Base-by-base conservation (phyloP, 768 basidiomycete species). In the Lactarius pseudohatsudake region DNA sequence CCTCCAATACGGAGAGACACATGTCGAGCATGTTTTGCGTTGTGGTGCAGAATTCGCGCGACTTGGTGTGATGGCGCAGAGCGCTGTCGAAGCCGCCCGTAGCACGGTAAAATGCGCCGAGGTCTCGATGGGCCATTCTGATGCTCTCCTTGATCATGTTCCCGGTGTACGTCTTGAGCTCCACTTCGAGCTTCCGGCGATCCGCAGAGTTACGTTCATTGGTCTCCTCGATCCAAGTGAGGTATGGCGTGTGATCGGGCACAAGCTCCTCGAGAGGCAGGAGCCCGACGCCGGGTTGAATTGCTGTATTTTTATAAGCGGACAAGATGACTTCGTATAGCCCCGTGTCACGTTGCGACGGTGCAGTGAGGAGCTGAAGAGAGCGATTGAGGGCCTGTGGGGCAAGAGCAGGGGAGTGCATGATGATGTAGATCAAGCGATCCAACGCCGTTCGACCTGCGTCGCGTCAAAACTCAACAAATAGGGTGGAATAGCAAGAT, bases 111-210 rank as follows among this genome's bases (percentile, higher is more conserved):
- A 90, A 89, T 68, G 90, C 84, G 10, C 90, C 95, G 43, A 97
- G 81, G 72, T 98, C 96, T 64, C 95, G 84, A 76, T 96, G 88
- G 0, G 86, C 91, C 92, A 96, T 93, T 72, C 96, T 81, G 72
- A 97, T 96, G 82, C 92, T 95, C 83, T 98, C 96, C 78, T 97
- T 98, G 81, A 98, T 97, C 88, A 98, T 90, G 75, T 97, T 98
- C 72, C 92, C 95, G 70, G 88, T 84, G 74, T 98, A 98, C 13
- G 90, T 92, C 84, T 94, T 96, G 74, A 98, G 80, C 75, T 98
- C 96, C 6, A 95, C 90, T 79, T 97, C 96, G 65, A 97, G 79
- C 75, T 90, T 92, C n/a, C 83, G 84, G 65, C 81, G 81, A 74
- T 96, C 93, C n/a, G 84, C 83, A 68, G 81, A 79, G 72, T 91